Evolutionary conservation across 2,329 filamentous ascomycete species (phyloP).

Genomic region (Diaporthe sp.): DNA sequence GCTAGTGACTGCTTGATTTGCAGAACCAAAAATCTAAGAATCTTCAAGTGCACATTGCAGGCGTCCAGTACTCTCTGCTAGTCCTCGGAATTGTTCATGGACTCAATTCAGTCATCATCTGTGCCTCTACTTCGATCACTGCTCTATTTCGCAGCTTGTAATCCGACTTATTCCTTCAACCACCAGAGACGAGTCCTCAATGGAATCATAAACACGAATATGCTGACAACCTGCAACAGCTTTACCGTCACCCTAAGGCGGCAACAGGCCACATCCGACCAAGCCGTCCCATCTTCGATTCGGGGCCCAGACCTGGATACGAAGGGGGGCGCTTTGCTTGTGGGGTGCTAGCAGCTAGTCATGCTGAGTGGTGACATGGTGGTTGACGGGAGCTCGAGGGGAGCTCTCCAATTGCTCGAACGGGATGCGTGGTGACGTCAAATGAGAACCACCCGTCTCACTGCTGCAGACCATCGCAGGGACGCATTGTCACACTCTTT

Average conservation of each 20-base stretch:
- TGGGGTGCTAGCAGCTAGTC: constrained; percentile 23
- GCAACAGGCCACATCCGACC: background rate
- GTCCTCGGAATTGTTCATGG: no score
- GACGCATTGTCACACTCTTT: background rate
- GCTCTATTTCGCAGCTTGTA: background rate
- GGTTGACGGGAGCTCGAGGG: background rate
- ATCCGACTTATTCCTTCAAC: background rate
- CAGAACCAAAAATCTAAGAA: background rate
- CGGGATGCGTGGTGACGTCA: constrained; percentile 26
- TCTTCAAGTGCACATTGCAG: background rate
- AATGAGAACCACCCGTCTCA: background rate
- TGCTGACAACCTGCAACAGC: background rate
- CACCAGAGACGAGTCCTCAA: background rate
- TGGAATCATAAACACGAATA: background rate
- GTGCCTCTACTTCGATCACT: background rate
- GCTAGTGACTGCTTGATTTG: background rate
- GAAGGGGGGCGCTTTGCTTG: constrained; percentile 6
- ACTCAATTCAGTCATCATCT: background rate
- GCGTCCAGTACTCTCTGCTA: no score
- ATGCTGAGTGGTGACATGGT: constrained; percentile 23
- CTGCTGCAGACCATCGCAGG: constrained; percentile 4
- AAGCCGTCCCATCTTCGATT: background rate
- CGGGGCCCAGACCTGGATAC: background rate
- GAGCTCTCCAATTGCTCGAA: constrained; percentile 25
- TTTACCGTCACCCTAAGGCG: background rate